phyloP scores from a whole-genome alignment of 2,329 filamentous ascomycete genomes.

The Pestalotiopsis fici region DNA sequence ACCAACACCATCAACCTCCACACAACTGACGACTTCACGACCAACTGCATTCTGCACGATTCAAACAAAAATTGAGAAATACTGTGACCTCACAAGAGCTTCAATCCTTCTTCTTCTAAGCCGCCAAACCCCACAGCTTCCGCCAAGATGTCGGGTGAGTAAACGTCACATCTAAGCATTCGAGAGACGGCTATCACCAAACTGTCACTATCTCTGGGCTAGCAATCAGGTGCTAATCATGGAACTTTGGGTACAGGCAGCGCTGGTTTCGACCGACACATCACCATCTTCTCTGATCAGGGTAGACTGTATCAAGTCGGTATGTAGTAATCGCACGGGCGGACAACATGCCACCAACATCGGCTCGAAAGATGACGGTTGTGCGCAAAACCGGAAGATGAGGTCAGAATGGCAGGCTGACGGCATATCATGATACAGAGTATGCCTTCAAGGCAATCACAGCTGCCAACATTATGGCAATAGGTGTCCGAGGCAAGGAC shows the following conservation, averaged over 20 bases:
- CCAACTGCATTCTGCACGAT: background rate
- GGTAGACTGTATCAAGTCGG: slow-evolving; percentile 99
- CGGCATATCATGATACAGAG: slow-evolving; percentile 57
- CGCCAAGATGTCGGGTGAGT: slow-evolving; percentile 55
- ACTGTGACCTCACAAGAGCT: background rate
- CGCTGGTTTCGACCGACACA: slow-evolving; percentile 96
- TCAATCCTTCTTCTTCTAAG: background rate
- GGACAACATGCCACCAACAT: background rate
- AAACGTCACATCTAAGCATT: slow-evolving; percentile 20
- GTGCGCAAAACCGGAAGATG: background rate
- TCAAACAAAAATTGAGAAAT: background rate
- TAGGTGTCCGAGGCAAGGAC: slow-evolving; percentile 94
- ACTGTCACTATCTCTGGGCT: slow-evolving; percentile 7
- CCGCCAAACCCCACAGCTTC: background rate
- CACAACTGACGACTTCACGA: background rate
- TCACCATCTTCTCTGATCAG: slow-evolving; percentile 99
- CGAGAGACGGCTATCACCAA: slow-evolving; percentile 13
- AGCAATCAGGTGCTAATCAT: slow-evolving; percentile 23
- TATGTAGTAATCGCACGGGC: slow-evolving; percentile 51
- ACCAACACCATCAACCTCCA: background rate
- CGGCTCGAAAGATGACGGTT: background rate
- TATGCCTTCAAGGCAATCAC: slow-evolving; percentile 99
- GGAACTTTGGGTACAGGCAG: slow-evolving; percentile 55
- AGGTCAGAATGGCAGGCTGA: background rate
- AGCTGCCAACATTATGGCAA: slow-evolving; percentile 97